phyloP scores from a whole-genome alignment of 805 yeast genomes.

The Kodamaea sagamina region DNA sequence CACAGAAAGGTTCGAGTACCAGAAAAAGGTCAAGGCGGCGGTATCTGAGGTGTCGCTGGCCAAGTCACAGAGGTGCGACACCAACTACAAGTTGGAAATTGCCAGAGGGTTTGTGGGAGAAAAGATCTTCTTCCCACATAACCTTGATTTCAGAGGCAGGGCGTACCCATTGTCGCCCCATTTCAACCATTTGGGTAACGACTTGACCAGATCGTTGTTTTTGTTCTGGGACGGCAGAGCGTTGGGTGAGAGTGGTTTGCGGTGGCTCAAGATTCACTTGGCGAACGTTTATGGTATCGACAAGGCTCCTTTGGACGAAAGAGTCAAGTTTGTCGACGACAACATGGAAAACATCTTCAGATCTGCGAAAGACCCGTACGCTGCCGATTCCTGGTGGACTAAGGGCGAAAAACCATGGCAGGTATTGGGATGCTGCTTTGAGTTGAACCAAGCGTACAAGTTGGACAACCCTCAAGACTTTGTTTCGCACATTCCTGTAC shows the following conservation, averaged over 20 bases:
- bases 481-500: slow-evolving; percentile 74
- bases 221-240: slow-evolving; percentile 76
- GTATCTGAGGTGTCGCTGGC: slow-evolving; percentile 63
- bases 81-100: slow-evolving; percentile 90
- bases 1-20: slow-evolving; percentile 65
- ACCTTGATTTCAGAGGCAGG: slow-evolving; percentile 80
- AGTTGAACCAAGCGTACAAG: slow-evolving; percentile 60
- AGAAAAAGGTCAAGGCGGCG: slow-evolving; percentile 55
- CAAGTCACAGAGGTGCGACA: slow-evolving; percentile 89
- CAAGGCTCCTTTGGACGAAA: slow-evolving; percentile 65
- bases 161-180: slow-evolving; percentile 82
- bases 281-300: slow-evolving; percentile 76
- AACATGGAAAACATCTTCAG: slow-evolving; percentile 55
- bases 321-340: slow-evolving; percentile 60
- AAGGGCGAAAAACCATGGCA: slow-evolving; percentile 85
- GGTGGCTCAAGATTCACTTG: slow-evolving; percentile 75
- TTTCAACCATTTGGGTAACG: slow-evolving; percentile 79
- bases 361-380: slow-evolving; percentile 65
- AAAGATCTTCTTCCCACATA: slow-evolving; percentile 74
- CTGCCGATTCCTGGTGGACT: slow-evolving; percentile 64
- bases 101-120: slow-evolving; percentile 89
- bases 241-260: slow-evolving; percentile 63
- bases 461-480: slow-evolving; percentile 64
- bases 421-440: slow-evolving; percentile 68
- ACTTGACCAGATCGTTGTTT: slow-evolving; percentile 69